Conservation (phyloP, 1,284 basidiomycete species). For the Rhodotorula sp. region DNA sequence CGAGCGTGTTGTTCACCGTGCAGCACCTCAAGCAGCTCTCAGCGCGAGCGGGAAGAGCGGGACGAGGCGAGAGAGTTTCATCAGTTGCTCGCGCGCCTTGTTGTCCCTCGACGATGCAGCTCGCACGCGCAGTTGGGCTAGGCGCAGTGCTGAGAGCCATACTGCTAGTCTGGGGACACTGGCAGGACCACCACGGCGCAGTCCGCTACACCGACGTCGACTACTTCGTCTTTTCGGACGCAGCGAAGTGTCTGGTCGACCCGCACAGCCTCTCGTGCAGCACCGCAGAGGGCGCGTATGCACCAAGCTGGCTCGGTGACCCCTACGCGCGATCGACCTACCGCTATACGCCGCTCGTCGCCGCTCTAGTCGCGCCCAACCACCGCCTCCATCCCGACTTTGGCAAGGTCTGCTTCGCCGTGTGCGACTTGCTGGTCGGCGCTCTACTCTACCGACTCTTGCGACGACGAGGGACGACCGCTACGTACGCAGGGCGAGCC, state of each 20-base stretch:
- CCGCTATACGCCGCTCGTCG: conserved; percentile 92
- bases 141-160: conserved; percentile 15
- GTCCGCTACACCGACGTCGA: conserved; percentile 97
- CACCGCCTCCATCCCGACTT: conserved; percentile 73
- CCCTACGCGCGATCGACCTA: conserved; percentile 94
- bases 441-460: conserved; percentile 72
- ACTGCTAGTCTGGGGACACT: conserved; percentile 28
- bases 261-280: conserved; percentile 28
- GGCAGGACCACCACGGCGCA: conserved; percentile 46
- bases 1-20: no score
- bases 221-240: conserved; percentile 93
- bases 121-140: conserved; percentile 7
- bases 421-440: conserved; percentile 81
- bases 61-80: background rate
- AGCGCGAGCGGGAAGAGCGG: background rate
- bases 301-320: conserved; percentile 54
- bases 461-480: background rate
- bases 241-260: conserved; percentile 65
- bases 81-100: background rate
- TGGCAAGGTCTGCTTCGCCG: conserved; percentile 86
- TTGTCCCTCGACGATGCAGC: conserved; percentile 14
- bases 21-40: background rate
- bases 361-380: conserved; percentile 78
- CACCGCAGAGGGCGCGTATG: conserved; percentile 15
- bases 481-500: conserved; percentile 14